Percentiles rank a stretch among this genome's conserved stretches.
Evolutionary conservation across 768 basidiomycete species (phyloP).

Genomic region (Lentinus tigrinus): DNA sequence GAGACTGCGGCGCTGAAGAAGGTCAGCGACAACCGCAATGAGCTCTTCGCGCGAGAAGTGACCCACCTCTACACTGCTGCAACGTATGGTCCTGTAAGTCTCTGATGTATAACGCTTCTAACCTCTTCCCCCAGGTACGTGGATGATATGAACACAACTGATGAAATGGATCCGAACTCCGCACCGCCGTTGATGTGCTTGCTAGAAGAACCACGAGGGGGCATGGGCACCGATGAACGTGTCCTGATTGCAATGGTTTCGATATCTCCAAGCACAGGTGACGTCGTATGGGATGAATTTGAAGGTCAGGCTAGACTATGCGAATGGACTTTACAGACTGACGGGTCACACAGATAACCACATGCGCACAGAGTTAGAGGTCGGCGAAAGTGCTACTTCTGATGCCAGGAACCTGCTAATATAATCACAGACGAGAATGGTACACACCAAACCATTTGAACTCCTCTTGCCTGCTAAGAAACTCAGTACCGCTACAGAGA

Average conservation of each 20-base stretch:
- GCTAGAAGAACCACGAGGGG: slow-evolving; percentile 51
- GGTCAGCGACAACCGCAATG: slow-evolving; percentile 69
- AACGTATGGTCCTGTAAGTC: slow-evolving; percentile 54
- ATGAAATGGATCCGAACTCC: slow-evolving; percentile 53
- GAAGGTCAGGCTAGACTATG: slow-evolving; percentile 47
- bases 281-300: slow-evolving; percentile 92
- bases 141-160: slow-evolving; percentile 71
- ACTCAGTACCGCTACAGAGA: slow-evolving; percentile 69
- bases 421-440: slow-evolving; percentile 69
- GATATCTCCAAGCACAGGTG: slow-evolving; percentile 85
- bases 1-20: slow-evolving; percentile 92
- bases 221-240: slow-evolving; percentile 42
- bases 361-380: slow-evolving; percentile 90
- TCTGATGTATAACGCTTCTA: no score
- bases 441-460: slow-evolving; percentile 83
- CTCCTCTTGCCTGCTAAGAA: slow-evolving; percentile 61
- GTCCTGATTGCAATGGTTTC: slow-evolving; percentile 68
- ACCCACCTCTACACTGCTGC: slow-evolving; percentile 83
- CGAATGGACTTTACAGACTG: background rate
- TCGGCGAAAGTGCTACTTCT: slow-evolving; percentile 26
- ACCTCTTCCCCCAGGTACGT: slow-evolving; percentile 58
- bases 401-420: background rate
- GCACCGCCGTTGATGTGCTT: slow-evolving; percentile 77
- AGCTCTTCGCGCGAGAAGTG: slow-evolving; percentile 71
- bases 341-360: slow-evolving; percentile 53